These are phyloP conservation scores for Mycena galopus DNA, from an alignment of 768 basidiomycete genomes.

Conservation along the genomic window DNA sequence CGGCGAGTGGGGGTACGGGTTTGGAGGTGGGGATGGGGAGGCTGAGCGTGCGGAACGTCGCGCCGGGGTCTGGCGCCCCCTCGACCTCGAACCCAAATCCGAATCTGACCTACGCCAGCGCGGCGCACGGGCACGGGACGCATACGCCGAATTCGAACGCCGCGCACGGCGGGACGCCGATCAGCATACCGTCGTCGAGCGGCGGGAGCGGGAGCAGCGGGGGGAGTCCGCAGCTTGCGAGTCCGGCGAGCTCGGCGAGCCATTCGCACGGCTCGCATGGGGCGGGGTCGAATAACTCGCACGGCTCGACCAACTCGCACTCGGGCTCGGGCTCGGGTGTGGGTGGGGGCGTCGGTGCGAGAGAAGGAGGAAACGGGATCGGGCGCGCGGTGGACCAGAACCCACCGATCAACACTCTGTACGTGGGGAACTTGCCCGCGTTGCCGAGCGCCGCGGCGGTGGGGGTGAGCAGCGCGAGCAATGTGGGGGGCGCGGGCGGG, in stretches of 20 bases:
- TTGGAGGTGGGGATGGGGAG: slow-evolving; percentile 23
- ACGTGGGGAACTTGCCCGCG: slow-evolving; percentile 97
- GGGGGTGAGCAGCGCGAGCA: too few species aligned
- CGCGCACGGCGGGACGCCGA: too few species aligned
- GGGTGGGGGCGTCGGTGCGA: slow-evolving; percentile 37
- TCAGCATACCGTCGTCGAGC: slow-evolving; percentile 45
- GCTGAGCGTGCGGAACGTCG: slow-evolving; percentile 6
- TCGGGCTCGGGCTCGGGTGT: neutral
- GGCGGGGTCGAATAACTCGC: neutral
- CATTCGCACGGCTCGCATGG: neutral
- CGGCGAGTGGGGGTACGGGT: neutral
- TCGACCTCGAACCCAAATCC: too few species aligned
- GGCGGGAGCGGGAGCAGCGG: slow-evolving; percentile 62
- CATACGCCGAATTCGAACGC: slow-evolving; percentile 23
- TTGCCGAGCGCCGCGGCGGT: slow-evolving; percentile 70
- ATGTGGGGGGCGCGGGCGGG: neutral
- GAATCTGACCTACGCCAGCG: too few species aligned
- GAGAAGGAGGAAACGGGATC: slow-evolving; percentile 54
- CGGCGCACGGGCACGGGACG: neutral
- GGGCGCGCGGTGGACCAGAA: slow-evolving; percentile 83
- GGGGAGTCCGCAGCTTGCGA: slow-evolving; percentile 82
- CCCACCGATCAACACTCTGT: slow-evolving; percentile 99
- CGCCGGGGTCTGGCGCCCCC: neutral
- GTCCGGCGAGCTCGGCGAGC: slow-evolving; percentile 75
- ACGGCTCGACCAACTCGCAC: too few species aligned